phyloP scores from a whole-genome alignment of 768 basidiomycete genomes.

The Tephrocybe sp. region DNA sequence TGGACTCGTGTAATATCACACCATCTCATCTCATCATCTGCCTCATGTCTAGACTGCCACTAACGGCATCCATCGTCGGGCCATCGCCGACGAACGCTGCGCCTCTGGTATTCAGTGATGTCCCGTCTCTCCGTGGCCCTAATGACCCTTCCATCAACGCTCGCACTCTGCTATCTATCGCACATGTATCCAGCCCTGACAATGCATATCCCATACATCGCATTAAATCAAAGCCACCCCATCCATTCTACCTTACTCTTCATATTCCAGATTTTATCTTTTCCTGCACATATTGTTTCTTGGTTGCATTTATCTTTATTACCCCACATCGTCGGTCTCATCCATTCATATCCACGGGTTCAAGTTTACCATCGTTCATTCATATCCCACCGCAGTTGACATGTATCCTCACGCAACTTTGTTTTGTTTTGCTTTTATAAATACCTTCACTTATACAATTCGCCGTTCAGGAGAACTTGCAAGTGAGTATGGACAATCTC shows the following conservation, averaged over 20 bases:
- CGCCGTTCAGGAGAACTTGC: conserved; percentile 1
- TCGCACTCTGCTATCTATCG: conserved; percentile 14
- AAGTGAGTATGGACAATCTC: not conserved
- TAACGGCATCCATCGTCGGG: not conserved
- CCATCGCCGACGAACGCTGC: not conserved
- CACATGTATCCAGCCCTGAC: conserved; percentile 15
- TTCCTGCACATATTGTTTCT: conserved; percentile 10
- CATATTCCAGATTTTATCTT: conserved; percentile 2
- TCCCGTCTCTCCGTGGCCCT: conserved; percentile 7
- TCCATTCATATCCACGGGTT: conserved; percentile 1
- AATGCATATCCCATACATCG: conserved; percentile 13
- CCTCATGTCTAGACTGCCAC: not conserved
- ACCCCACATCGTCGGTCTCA: conserved; percentile 2
- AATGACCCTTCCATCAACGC: conserved; percentile 7
- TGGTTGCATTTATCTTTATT: conserved; percentile 12
- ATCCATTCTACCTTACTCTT: not conserved
- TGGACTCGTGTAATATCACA: conserved; percentile 21
- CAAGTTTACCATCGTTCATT: conserved; percentile 11
- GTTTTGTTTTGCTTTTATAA: conserved; percentile 15
- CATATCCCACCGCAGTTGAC: conserved; percentile 11
- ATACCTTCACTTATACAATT: conserved; percentile 11
- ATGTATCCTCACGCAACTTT: conserved; percentile 12
- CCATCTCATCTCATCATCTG: not conserved
- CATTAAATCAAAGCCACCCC: conserved; percentile 7
- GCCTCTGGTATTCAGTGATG: not conserved